Base-by-base conservation (phyloP, 106 monocot species). In the Dactylorhiza incarnata region DNA sequence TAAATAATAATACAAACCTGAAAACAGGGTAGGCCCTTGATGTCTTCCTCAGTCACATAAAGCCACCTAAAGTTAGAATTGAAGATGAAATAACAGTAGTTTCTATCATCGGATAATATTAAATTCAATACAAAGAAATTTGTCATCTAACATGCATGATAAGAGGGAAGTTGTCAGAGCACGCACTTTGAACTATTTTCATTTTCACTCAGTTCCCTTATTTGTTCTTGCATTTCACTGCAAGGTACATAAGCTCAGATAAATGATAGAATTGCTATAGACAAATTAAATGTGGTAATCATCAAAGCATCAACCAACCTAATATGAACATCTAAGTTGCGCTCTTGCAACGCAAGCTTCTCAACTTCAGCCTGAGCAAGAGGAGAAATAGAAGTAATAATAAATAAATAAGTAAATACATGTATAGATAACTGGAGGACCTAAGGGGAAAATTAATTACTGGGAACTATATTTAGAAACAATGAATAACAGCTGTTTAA, bases 21-120 rank as follows among this genome's bases (percentile, higher is more conserved):
- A 68, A 77, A 82, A 49, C 82, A 82, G 5, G 82, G 82, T 37
- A 82, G 26, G 73, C 49, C 9, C 51, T 82, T 82, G 49, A 82
- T 82, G 73, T 82, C 82, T 73, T 82, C 78, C 71, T 82, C 82
- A 16, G 82, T 82, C 53, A 82, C 77, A 68, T 78, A 82, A 13
- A 82, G 77, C 82, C 82, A 82, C 67, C 82, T 82, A 61, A 51
- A 29, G 29, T 10, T 8, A 72, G 49, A 49, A 72, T 12, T 2
- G 20, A 45, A 16, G 49, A 37, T 37, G 24, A 75, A 68, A 69
- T 61, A 26, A 50, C 2, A 71, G 76, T 49, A 58, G 5, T 9
- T 26, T 26, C 65, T 12, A 65, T 65, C 12, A 29, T 26, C 25
- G 13, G 4, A 6, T 3, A 65, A 65, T 26, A 10, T 29, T 26